These are phyloP conservation scores for Eucalyptus paniculata DNA, from an alignment of 345 rosid genomes.

Conservation along the genomic window DNA sequence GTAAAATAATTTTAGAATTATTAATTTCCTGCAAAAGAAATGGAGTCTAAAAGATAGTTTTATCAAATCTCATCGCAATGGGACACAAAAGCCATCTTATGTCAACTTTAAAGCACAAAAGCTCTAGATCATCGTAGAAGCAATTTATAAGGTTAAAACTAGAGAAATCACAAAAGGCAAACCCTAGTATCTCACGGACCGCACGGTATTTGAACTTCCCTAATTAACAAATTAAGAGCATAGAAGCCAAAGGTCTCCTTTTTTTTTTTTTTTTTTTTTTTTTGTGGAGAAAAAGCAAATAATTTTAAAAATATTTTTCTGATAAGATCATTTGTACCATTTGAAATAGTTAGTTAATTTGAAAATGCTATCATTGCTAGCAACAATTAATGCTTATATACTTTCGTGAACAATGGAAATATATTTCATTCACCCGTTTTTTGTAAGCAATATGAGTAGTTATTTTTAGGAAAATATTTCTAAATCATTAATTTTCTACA, in stretches of 20 bases:
- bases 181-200: too few species aligned
- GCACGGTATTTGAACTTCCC: not conserved
- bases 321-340: not conserved
- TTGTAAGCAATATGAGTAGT: fast-evolving
- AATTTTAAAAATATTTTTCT: too few species aligned
- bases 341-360: too few species aligned
- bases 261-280: too few species aligned
- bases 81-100: not conserved
- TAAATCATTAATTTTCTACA: not conserved
- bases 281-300: too few species aligned
- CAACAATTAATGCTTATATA: too few species aligned
- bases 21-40: not conserved
- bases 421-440: too few species aligned
- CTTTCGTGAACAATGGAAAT: too few species aligned
- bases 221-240: not conserved
- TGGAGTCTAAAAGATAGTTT: not conserved
- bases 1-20: not conserved
- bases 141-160: too few species aligned
- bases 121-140: not conserved
- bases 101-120: not conserved
- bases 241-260: too few species aligned
- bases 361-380: too few species aligned
- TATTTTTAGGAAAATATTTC: not conserved
- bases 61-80: not conserved
- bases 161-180: too few species aligned